Percentiles rank a stretch among this genome's conserved stretches.
phyloP scores from a whole-genome alignment of 805 yeast species.

The Saccharomycopsis sp. region DNA sequence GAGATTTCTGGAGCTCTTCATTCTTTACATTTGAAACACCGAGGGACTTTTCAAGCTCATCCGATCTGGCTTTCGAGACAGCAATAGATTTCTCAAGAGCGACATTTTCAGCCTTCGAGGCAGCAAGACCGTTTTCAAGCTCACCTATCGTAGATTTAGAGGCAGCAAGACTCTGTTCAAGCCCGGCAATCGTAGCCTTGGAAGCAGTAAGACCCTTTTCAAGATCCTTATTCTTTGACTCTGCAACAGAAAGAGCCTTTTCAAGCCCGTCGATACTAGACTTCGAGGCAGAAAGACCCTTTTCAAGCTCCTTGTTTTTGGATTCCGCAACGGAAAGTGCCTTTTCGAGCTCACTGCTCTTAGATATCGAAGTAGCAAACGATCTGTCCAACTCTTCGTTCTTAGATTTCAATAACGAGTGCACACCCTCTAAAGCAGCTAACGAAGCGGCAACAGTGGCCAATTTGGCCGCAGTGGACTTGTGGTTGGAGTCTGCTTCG shows the following conservation, averaged over 20 bases:
- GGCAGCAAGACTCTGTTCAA: constrained; percentile 8
- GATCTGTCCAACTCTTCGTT: not conserved
- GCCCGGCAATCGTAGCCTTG: not conserved
- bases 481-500: not conserved
- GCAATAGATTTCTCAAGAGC: constrained; percentile 8
- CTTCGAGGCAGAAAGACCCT: not conserved
- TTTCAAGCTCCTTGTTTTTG: constrained; percentile 10
- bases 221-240: constrained; percentile 2
- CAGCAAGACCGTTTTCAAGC: not conserved
- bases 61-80: not conserved
- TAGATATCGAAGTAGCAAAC: not conserved
- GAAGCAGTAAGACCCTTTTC: constrained; percentile 12
- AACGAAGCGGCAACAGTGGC: not conserved
- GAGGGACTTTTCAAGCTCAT: constrained; percentile 10
- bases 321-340: not conserved
- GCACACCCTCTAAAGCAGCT: not conserved
- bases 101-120: not conserved
- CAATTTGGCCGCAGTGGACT: not conserved
- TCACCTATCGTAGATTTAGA: not conserved
- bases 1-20: constrained; percentile 10
- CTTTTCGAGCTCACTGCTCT: not conserved
- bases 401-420: constrained; percentile 3
- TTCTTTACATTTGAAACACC: constrained; percentile 3
- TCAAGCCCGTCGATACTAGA: constrained; percentile 4
- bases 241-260: constrained; percentile 9